These are phyloP conservation scores for Jackrogersella multiformis DNA, from an alignment of 495 filamentous ascomycete species.

Conservation along the genomic window DNA sequence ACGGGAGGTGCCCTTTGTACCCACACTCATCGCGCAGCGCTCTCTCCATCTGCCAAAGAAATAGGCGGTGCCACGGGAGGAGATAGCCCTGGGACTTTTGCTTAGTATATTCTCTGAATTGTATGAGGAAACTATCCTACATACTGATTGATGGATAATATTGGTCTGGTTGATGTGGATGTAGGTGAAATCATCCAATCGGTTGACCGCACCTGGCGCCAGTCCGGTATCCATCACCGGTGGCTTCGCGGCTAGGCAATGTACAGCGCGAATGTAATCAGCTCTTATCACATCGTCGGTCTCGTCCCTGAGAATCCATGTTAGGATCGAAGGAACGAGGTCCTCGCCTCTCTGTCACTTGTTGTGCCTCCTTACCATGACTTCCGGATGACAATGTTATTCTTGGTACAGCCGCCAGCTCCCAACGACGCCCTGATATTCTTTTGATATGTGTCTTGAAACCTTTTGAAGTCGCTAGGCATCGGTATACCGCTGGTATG, in stretches of 20 bases:
- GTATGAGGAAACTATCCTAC: not conserved
- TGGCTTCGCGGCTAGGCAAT: slow-evolving; percentile 68
- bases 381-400: slow-evolving; percentile 56
- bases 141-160: slow-evolving; percentile 66
- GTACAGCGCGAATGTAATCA: slow-evolving; percentile 69
- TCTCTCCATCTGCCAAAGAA: slow-evolving; percentile 69
- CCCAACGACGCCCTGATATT: slow-evolving; percentile 28
- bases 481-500: slow-evolving; percentile 24
- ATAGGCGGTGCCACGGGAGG: slow-evolving; percentile 77
- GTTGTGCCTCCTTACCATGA: slow-evolving; percentile 54
- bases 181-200: slow-evolving; percentile 73
- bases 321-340: slow-evolving; percentile 6
- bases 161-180: slow-evolving; percentile 71
- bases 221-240: slow-evolving; percentile 53
- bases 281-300: slow-evolving; percentile 60
- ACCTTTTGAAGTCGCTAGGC: slow-evolving; percentile 25
- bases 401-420: slow-evolving; percentile 50
- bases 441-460: slow-evolving; percentile 28
- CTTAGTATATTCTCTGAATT: not conserved
- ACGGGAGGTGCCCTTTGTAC: slow-evolving; percentile 65
- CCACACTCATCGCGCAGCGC: slow-evolving; percentile 74
- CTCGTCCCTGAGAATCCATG: slow-evolving; percentile 55
- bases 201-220: slow-evolving; percentile 50
- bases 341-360: not conserved
- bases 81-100: slow-evolving; percentile 64